Base-by-base conservation (phyloP, 371 early-diverging fungal species). In the Actinomucor elegans region DNA sequence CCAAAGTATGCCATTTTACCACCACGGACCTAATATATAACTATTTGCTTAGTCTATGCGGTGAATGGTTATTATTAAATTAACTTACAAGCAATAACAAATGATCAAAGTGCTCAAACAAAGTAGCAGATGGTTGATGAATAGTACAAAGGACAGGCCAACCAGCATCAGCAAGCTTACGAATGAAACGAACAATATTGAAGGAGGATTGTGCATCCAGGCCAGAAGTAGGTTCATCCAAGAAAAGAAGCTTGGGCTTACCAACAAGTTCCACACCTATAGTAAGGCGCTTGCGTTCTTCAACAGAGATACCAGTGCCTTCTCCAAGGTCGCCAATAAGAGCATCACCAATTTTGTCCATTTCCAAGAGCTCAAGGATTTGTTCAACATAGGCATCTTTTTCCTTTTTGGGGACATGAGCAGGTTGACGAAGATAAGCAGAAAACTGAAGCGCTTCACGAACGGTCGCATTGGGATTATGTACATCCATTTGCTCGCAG, bases 211-310 rank as follows among this genome's bases (percentile, higher is more conserved):
- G 80, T 12, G 81, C 79, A 62, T 89, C 79, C 2, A 92, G 73
- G 40, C 92, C 93, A 40, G 90, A 89, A 4, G 92, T 92, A 20
- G 93, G 94, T 60, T 94, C 93, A 64, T 94, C 94, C 55, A 92
- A 73, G 76, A 91, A 91, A 24, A 93, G 72, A 20, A 92, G 72
- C 50, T 80, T 77, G 29, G 91, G 90, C 61, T 82, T 81, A 28
- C 89, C 83, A 2, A 92, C 88, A 26, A 93, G 71, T 61, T 92
- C 88, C 20, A 85, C 71, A 35, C 70, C 86, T 53, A 86, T 86
- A 20, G 84, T 83, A 51, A 84, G 69, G 10, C 84, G 79, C 64
- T 85, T 85, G 55, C 84, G 82, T 61, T 85, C 84, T 50, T 80
- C 83, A 3, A 81, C 74, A 35, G 82, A 82, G 40, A 86, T 79